These are phyloP conservation scores for Crataegus laevigata DNA, from an alignment of 306 rosid species.

Conservation along the genomic window DNA sequence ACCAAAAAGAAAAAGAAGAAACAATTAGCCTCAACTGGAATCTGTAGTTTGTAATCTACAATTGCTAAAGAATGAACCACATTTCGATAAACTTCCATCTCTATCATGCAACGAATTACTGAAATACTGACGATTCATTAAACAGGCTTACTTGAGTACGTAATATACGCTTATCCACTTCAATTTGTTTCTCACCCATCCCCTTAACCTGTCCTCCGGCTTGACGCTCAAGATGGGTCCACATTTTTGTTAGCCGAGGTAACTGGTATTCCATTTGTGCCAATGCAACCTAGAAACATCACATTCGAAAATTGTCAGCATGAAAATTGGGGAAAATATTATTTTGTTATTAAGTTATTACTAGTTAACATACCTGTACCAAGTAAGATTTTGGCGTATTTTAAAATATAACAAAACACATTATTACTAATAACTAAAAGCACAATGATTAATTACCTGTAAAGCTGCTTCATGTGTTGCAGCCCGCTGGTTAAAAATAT, in stretches of 20 bases:
- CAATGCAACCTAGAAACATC: slow-evolving; percentile 64
- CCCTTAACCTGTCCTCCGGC: slow-evolving; percentile 98
- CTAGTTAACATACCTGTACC: not conserved
- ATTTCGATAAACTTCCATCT: not conserved
- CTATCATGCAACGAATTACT: not conserved
- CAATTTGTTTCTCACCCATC: slow-evolving; percentile 98
- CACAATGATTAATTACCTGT: slow-evolving; percentile 43
- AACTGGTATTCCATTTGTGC: slow-evolving; percentile 99
- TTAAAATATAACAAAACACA: not conserved
- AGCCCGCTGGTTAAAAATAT: slow-evolving; percentile 95
- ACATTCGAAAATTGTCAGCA: slow-evolving; percentile 10
- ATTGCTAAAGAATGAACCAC: not conserved
- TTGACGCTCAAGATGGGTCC: slow-evolving; percentile 98
- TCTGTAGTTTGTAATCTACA: not conserved
- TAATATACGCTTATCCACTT: slow-evolving; percentile 93
- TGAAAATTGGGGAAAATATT: not conserved
- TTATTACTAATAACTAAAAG: not conserved
- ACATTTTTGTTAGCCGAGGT: slow-evolving; percentile 93
- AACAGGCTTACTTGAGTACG: slow-evolving; percentile 71
- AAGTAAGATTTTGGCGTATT: not conserved
- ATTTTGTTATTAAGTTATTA: not conserved
- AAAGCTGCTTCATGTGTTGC: slow-evolving; percentile 98
- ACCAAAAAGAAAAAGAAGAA: not conserved
- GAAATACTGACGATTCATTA: not conserved
- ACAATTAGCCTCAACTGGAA: not conserved